These are phyloP conservation scores for Hibiscus syriacus DNA, from an alignment of 345 rosid species.

Conservation along the genomic window DNA sequence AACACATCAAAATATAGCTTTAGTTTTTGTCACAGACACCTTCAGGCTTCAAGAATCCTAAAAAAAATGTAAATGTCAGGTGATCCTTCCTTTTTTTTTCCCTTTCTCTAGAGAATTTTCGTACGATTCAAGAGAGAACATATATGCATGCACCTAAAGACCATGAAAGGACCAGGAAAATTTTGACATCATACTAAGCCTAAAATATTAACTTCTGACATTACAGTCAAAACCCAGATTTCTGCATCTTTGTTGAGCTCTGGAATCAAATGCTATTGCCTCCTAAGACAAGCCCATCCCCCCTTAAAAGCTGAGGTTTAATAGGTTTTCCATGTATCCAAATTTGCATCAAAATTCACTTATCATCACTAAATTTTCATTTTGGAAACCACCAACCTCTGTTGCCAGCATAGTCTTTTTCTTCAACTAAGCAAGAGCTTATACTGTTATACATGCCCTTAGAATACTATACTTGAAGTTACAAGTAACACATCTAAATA, in stretches of 20 bases:
- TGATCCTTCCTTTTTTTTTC: neutral
- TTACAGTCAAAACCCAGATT: neutral
- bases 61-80: neutral
- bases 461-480: neutral
- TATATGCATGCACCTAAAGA: neutral
- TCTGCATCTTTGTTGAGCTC: neutral
- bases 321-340: neutral
- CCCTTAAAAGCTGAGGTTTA: neutral
- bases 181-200: neutral
- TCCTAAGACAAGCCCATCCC: neutral
- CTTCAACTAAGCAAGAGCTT: neutral
- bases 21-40: too few species aligned
- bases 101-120: neutral
- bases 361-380: neutral
- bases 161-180: neutral
- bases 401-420: neutral
- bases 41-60: too few species aligned
- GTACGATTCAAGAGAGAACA: neutral
- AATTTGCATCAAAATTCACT: neutral
- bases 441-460: constrained; percentile 3
- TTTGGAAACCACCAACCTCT: neutral
- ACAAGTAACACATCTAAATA: neutral
- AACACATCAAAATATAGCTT: too few species aligned
- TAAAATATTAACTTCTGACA: neutral
- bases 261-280: neutral